Percentiles rank a stretch among this genome's conserved stretches.
These are phyloP conservation scores for Aspergillus sp. DNA, from an alignment of 2,329 filamentous ascomycete genomes.

Conservation along the genomic window DNA sequence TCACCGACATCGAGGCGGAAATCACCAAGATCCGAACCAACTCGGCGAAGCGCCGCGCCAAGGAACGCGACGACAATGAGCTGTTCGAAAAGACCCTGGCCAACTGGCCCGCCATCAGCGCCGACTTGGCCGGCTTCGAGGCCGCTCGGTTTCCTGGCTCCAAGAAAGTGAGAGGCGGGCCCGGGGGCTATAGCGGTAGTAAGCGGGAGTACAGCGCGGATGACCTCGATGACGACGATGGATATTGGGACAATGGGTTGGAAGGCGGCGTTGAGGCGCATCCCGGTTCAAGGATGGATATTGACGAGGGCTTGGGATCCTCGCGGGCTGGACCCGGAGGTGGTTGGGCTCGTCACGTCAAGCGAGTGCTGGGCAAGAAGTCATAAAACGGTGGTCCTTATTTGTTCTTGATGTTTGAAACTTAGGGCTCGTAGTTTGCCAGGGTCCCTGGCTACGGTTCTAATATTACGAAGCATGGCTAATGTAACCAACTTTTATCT, in stretches of 20 bases:
- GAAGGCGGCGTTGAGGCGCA: slow-evolving; percentile 27
- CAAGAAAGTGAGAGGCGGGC: slow-evolving; percentile 10
- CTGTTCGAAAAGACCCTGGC: slow-evolving; percentile 53
- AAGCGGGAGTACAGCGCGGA: slow-evolving; percentile 43
- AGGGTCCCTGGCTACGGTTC: neutral
- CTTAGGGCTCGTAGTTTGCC: neutral
- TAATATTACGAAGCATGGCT: neutral
- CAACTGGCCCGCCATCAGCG: slow-evolving; percentile 25
- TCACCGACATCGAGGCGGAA: slow-evolving; percentile 73
- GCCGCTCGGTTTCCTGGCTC: neutral
- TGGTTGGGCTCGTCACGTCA: slow-evolving; percentile 29
- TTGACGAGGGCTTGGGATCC: slow-evolving; percentile 36
- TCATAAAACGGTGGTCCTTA: slow-evolving; percentile 18
- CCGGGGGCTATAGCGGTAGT: slow-evolving; percentile 25
- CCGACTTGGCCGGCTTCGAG: slow-evolving; percentile 5
- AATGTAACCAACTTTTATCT: neutral
- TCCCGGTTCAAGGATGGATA: slow-evolving; percentile 38
- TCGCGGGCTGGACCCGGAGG: slow-evolving; percentile 20
- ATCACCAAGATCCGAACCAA: slow-evolving; percentile 64
- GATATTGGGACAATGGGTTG: slow-evolving; percentile 33
- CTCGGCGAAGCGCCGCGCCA: slow-evolving; percentile 55
- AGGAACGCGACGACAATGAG: slow-evolving; percentile 50
- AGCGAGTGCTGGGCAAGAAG: slow-evolving; percentile 39
- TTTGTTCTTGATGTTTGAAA: neutral
- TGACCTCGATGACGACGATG: slow-evolving; percentile 40